These are phyloP conservation scores for Lepiota brunneoincarnata DNA, from an alignment of 768 basidiomycete species.

Conservation along the genomic window DNA sequence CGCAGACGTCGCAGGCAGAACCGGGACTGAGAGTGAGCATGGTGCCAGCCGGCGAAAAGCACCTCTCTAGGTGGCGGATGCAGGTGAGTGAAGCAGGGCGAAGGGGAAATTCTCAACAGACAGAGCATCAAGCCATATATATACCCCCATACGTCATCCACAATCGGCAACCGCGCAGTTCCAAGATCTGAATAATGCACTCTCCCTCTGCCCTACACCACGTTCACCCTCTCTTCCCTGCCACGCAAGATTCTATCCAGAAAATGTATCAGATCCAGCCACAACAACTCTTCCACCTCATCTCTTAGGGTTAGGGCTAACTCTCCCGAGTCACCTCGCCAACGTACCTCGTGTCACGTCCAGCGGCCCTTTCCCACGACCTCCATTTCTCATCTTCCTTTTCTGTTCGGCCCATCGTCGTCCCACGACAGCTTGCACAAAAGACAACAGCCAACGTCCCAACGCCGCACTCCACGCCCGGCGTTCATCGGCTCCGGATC, in stretches of 20 bases:
- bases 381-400: neutral
- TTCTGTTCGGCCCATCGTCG: neutral
- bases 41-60: slow-evolving; percentile 41
- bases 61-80: slow-evolving; percentile 35
- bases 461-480: neutral
- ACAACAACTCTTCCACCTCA: neutral
- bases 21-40: slow-evolving; percentile 85
- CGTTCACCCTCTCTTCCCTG: slow-evolving; percentile 2
- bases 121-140: slow-evolving; percentile 44
- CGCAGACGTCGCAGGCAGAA: slow-evolving; percentile 87
- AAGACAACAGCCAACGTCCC: neutral
- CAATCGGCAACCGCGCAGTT: slow-evolving; percentile 20
- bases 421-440: slow-evolving; percentile 1
- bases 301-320: slow-evolving; percentile 24
- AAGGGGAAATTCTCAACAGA: slow-evolving; percentile 44
- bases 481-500: neutral
- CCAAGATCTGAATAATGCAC: neutral
- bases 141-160: slow-evolving; percentile 37
- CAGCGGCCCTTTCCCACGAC: slow-evolving; percentile 19
- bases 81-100: slow-evolving; percentile 37
- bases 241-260: slow-evolving; percentile 9
- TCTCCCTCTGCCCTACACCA: slow-evolving; percentile 11
- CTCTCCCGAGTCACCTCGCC: slow-evolving; percentile 13
- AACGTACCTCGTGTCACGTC: slow-evolving; percentile 26
- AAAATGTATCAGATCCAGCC: slow-evolving; percentile 11